Evolutionary conservation across 1,284 basidiomycete species (phyloP).

Genomic region (Cystobasidium pallidum): DNA sequence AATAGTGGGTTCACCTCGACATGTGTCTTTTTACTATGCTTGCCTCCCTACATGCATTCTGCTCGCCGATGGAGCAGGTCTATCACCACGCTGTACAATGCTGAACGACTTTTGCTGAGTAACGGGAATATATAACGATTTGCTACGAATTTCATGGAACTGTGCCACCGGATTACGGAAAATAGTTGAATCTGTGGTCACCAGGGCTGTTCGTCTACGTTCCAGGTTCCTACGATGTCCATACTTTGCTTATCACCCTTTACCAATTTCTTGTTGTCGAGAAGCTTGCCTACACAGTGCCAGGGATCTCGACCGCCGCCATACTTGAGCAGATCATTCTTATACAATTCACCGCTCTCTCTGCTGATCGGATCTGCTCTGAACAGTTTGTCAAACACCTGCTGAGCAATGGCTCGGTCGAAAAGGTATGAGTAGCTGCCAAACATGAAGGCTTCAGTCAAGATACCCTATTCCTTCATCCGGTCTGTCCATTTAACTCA

Average conservation of each 20-base stretch:
- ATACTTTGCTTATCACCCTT: slow-evolving; percentile 79
- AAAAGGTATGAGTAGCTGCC: slow-evolving; percentile 89
- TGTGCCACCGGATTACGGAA: not conserved
- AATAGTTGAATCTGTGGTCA: not conserved
- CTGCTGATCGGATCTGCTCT: slow-evolving; percentile 56
- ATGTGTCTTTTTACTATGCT: too few relatives aligned
- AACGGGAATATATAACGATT: not conserved
- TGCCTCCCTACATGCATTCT: not conserved
- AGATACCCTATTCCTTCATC: too few relatives aligned
- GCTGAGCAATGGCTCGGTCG: slow-evolving; percentile 89
- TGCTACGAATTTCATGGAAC: not conserved
- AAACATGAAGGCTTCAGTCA: too few relatives aligned
- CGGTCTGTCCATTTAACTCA: too few relatives aligned
- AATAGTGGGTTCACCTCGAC: too few relatives aligned
- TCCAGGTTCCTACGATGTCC: slow-evolving; percentile 83
- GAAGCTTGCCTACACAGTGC: slow-evolving; percentile 80
- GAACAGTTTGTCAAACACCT: slow-evolving; percentile 83
- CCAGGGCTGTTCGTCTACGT: slow-evolving; percentile 24
- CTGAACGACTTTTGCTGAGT: too few relatives aligned
- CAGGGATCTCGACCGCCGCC: slow-evolving; percentile 94
- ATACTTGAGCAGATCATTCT: slow-evolving; percentile 71
- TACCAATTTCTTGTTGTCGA: slow-evolving; percentile 67
- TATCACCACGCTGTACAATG: too few relatives aligned
- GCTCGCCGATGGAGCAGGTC: not conserved
- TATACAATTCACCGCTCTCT: slow-evolving; percentile 74